Evolutionary conservation across 345 rosid species (phyloP).

Genomic region (thale cress (Arabidopsis thaliana)): TAIR10.1 NC_003070.9:7660501-7661000

Average conservation of each 20-base stretch:
- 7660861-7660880: constrained; percentile 37
- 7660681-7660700: background rate
- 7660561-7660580: constrained; percentile 21
- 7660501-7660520: constrained; percentile 34
- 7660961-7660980: constrained; percentile 43
- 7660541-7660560: constrained; percentile 34
- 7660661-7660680: constrained; percentile 18
- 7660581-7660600: constrained; percentile 28
- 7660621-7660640: constrained; percentile 16
- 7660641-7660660: constrained; percentile 12
- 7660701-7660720: background rate
- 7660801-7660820: constrained; percentile 47
- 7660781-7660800: constrained; percentile 43
- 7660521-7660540: constrained; percentile 36
- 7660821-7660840: constrained; percentile 53
- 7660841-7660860: constrained; percentile 46
- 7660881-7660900: constrained; percentile 36
- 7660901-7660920: constrained; percentile 30
- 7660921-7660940: constrained; percentile 39
- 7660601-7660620: background rate
- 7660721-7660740: constrained; percentile 12
- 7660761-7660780: constrained; percentile 48
- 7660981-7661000: constrained; percentile 38
- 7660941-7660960: constrained; percentile 36
- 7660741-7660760: constrained; percentile 35